Base-by-base conservation (phyloP, 2,329 filamentous ascomycete species). In the Fusarium marasasianum region DNA sequence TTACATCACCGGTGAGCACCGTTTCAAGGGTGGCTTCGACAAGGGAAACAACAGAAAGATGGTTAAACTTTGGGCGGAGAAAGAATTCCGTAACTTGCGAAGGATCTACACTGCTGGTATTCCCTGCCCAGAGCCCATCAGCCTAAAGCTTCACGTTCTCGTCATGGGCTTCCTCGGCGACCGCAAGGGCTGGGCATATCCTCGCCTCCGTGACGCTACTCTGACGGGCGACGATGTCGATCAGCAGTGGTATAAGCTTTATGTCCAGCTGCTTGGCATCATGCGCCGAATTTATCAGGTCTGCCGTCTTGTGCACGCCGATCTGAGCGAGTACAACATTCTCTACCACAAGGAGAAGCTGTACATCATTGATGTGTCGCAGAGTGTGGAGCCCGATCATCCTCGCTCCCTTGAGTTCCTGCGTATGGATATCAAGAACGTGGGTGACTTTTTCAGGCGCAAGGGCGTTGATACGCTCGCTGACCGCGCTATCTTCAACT, bases 11-110 rank as follows among this genome's bases (percentile, higher is more conserved):
- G 96, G 96, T 75, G 96, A 99, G 84, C 95, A 95, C 84, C 89
- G 96, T 31, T 99, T 99, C 87, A 91, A 94, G 76, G 89, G 91
- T 71, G 96, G 96, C 56, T 96, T 96, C 81, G 96, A 96, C 84
- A 98, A 98, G 86, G 93, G 93, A 75, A 97, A 95, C 84, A 98
- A 95, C 85, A 91, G 95, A 55, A 95, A 96, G 76, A 98, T 98
- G 96, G 96, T 99, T 76, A 97, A 98, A 83, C 87, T 98, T 31
- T 99, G 96, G 96, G 97, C 97, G 1, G 96, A 99, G 84, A 99
- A 99, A 84, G 96, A 99, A 84, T 97, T 97, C 86, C 91, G 96
- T 47, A 99, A 99, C 83, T 84, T 99, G 79, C 92, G 94, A 76
- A 89, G 96, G 63, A 92, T 99, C 71, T 87, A 97, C 82, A 86